These are phyloP conservation scores for Phytophthora sp. DNA, from an alignment of 352 stramenopile species.

Conservation along the genomic window DNA sequence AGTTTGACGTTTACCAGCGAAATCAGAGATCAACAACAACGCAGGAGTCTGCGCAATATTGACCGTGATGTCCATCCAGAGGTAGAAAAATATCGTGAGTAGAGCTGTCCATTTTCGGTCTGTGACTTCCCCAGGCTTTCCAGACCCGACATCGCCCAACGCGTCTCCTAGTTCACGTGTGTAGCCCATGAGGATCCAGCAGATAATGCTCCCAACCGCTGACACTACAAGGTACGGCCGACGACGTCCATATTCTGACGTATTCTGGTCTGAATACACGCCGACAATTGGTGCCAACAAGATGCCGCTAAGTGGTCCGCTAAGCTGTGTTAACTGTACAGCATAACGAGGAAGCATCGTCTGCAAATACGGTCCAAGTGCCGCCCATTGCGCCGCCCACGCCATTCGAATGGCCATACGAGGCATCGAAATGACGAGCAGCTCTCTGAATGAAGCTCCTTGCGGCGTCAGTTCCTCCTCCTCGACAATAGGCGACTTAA, in stretches of 20 bases:
- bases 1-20: constrained; percentile 62
- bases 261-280: constrained; percentile 47
- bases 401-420: constrained; percentile 68
- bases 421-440: constrained; percentile 60
- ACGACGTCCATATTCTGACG: constrained; percentile 44
- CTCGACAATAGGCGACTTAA: constrained; percentile 34
- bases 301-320: constrained; percentile 53
- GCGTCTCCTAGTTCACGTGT: constrained; percentile 54
- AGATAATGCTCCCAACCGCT: constrained; percentile 44
- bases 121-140: constrained; percentile 33
- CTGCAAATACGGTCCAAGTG: constrained; percentile 59
- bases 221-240: constrained; percentile 48
- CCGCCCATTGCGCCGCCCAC: constrained; percentile 65
- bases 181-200: constrained; percentile 63
- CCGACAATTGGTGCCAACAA: constrained; percentile 56
- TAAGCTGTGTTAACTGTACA: constrained; percentile 62
- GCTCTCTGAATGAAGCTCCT: constrained; percentile 33
- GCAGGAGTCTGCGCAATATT: constrained; percentile 59
- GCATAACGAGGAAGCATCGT: constrained; percentile 52
- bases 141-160: constrained; percentile 45
- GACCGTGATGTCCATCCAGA: constrained; percentile 69
- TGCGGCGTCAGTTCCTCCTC: constrained; percentile 6
- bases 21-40: constrained; percentile 59
- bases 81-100: constrained; percentile 65
- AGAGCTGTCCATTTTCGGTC: constrained; percentile 53